These are phyloP conservation scores for Solanum lignicaule DNA, from an alignment of 257 asterid species.

Conservation along the genomic window DNA sequence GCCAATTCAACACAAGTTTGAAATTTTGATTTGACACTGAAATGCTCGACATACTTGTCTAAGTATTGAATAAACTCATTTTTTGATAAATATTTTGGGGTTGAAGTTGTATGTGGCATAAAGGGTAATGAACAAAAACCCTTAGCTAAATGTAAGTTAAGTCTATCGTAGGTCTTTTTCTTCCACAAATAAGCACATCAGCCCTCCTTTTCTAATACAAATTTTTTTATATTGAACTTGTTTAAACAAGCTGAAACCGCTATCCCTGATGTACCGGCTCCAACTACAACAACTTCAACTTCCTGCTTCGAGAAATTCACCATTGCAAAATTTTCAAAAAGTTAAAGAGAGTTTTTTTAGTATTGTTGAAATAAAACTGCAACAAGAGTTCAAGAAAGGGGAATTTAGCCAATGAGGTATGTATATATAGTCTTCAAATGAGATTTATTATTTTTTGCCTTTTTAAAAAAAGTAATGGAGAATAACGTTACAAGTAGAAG, in stretches of 20 bases:
- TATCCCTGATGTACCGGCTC: constrained; percentile 55
- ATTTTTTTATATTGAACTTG: constrained; percentile 13
- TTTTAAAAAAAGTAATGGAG: not conserved
- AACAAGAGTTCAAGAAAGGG: not conserved
- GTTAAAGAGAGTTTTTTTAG: not conserved
- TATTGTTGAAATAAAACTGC: not conserved
- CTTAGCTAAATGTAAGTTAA: constrained; percentile 46
- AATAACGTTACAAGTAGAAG: not conserved
- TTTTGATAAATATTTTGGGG: constrained; percentile 31
- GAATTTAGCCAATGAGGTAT: not conserved
- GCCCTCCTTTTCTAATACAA: constrained; percentile 47
- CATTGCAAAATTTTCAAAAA: not conserved
- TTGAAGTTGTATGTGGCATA: constrained; percentile 21
- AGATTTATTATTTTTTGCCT: not conserved
- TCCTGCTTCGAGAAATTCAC: not conserved
- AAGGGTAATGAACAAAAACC: constrained; percentile 41
- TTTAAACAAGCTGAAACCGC: constrained; percentile 50
- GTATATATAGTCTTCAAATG: not conserved
- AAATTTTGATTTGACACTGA: constrained; percentile 12
- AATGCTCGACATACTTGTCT: constrained; percentile 21
- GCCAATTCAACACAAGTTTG: constrained; percentile 14
- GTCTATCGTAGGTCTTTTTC: constrained; percentile 32
- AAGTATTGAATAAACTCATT: constrained; percentile 23
- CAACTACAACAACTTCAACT: constrained; percentile 24
- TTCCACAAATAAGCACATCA: constrained; percentile 45